Conservation (phyloP, 345 rosid species). For the Hypericum perforatum region DNA sequence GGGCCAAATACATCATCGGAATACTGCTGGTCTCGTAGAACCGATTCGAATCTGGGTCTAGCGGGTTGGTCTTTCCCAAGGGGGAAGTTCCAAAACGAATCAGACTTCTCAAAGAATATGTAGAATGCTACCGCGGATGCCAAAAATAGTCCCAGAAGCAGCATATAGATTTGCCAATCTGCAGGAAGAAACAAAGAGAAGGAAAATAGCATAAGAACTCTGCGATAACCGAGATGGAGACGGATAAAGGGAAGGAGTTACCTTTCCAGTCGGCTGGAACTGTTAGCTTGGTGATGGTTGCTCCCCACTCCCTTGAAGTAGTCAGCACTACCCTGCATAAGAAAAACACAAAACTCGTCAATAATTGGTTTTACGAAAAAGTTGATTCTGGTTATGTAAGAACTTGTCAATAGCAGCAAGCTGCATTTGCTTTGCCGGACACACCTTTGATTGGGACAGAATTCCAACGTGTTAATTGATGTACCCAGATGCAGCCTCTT, state of each 20-base stretch:
- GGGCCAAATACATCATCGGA: constrained; percentile 66
- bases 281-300: constrained; percentile 61
- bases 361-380: too few species aligned
- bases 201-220: background rate
- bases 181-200: constrained; percentile 19
- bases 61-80: constrained; percentile 37
- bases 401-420: too few species aligned
- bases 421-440: background rate
- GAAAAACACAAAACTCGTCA: background rate
- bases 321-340: constrained; percentile 62
- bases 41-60: constrained; percentile 40
- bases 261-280: constrained; percentile 98
- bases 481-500: constrained; percentile 84
- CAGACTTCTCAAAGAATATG: constrained; percentile 74
- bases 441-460: constrained; percentile 83
- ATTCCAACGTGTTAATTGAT: constrained; percentile 54
- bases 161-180: constrained; percentile 91
- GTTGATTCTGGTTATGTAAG: too few species aligned
- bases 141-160: constrained; percentile 67
- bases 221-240: background rate
- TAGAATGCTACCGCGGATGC: constrained; percentile 70
- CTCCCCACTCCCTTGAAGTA: constrained; percentile 76
- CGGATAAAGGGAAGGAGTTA: constrained; percentile 17
- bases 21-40: constrained; percentile 44
- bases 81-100: constrained; percentile 78